A percentile compares a stretch with the other conserved stretches of the same genome.
Conservation (phyloP, 805 yeast species). For the Spathaspora arborariae region DNA sequence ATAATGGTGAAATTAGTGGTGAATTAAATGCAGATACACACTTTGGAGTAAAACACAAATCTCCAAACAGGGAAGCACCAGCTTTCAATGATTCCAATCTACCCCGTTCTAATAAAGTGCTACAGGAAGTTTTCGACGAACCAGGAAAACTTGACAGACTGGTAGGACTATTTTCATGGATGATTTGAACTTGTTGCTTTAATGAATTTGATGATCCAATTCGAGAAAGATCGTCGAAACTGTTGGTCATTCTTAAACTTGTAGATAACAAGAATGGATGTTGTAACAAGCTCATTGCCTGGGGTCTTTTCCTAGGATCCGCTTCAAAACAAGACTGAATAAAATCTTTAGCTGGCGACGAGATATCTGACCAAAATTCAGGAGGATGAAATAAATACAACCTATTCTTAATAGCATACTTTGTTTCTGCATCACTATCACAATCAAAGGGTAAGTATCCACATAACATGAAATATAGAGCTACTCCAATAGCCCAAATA, state of each 20-base stretch:
- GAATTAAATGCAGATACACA: constrained; percentile 22
- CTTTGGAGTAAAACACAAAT: constrained; percentile 24
- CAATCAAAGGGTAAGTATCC: constrained; percentile 81
- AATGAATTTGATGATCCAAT: background rate
- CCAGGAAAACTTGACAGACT: background rate
- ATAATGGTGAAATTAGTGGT: constrained; percentile 9
- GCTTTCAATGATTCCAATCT: constrained; percentile 7
- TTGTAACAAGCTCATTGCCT: constrained; percentile 39
- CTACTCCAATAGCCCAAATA: constrained; percentile 75
- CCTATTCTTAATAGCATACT: constrained; percentile 54
- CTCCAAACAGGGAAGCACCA: constrained; percentile 16
- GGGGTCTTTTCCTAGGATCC: constrained; percentile 43
- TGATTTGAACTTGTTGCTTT: background rate
- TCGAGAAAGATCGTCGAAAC: background rate
- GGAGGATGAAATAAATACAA: constrained; percentile 63
- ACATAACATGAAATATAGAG: constrained; percentile 63
- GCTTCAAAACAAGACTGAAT: constrained; percentile 49
- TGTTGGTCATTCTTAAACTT: background rate
- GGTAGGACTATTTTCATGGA: background rate
- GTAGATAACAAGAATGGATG: constrained; percentile 37
- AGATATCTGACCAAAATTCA: constrained; percentile 50
- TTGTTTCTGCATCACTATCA: constrained; percentile 64
- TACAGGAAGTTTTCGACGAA: background rate
- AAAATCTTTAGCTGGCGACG: constrained; percentile 54
- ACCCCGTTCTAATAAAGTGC: background rate